A percentile compares a stretch with the other conserved stretches of the same genome.
These are phyloP conservation scores for Lupinus albus DNA, from an alignment of 306 rosid genomes.

Conservation along the genomic window DNA sequence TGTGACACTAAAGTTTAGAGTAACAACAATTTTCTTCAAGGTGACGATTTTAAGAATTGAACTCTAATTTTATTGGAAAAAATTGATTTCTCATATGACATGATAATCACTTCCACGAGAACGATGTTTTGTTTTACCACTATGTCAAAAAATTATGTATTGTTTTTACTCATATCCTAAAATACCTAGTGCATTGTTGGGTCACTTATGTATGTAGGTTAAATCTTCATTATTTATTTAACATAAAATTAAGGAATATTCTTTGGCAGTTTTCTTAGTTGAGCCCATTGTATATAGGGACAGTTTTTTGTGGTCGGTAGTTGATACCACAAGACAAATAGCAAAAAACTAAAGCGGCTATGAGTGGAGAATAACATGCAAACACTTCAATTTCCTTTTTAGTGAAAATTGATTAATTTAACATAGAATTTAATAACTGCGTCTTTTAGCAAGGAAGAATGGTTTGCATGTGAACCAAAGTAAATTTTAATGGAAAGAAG, in stretches of 20 bases:
- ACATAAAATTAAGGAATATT: constrained; percentile 42
- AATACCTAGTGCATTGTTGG: not conserved
- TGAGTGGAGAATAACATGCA: constrained; percentile 72
- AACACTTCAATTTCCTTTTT: constrained; percentile 40
- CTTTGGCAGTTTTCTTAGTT: constrained; percentile 55
- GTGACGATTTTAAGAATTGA: too few species aligned
- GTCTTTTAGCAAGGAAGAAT: constrained; percentile 47
- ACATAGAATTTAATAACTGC: constrained; percentile 41
- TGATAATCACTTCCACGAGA: too few species aligned
- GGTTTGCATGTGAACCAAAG: constrained; percentile 59
- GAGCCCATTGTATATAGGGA: constrained; percentile 41
- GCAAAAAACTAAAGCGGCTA: constrained; percentile 42
- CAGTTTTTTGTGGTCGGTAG: constrained; percentile 42
- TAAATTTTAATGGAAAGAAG: constrained; percentile 34
- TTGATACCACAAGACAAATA: constrained; percentile 37
- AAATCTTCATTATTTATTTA: not conserved
- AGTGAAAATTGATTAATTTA: constrained; percentile 30
- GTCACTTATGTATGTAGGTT: not conserved
- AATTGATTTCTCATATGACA: too few species aligned
- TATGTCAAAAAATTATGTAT: not conserved
- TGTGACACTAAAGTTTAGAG: too few species aligned
- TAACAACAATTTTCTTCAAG: too few species aligned
- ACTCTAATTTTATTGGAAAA: too few species aligned
- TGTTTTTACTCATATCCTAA: not conserved
- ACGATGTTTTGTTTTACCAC: too few species aligned